phyloP scores from a whole-genome alignment of 495 filamentous ascomycete species.

The Talaromyces liani region DNA sequence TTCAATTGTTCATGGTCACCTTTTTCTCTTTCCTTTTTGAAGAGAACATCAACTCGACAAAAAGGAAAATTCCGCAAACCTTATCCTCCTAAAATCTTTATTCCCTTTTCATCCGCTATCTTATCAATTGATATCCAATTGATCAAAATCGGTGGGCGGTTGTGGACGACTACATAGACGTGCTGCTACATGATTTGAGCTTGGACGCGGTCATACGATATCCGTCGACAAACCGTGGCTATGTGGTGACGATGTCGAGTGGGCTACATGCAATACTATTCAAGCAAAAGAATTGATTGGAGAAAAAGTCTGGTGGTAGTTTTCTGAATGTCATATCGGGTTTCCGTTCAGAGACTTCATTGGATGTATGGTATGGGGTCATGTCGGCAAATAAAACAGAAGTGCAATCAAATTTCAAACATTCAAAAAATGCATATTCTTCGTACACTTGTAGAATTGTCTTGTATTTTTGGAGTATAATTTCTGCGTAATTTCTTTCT shows the following conservation, averaged over 20 bases:
- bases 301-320: not conserved
- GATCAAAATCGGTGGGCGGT: slow-evolving; percentile 5
- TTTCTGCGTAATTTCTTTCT: no score
- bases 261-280: not conserved
- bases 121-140: slow-evolving; percentile 12
- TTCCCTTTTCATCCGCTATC: slow-evolving; percentile 18
- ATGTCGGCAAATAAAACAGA: slow-evolving; percentile 6
- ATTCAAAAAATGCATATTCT: not conserved
- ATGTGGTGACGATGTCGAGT: not conserved
- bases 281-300: not conserved
- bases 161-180: slow-evolving; percentile 2
- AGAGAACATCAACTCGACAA: not conserved
- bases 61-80: slow-evolving; percentile 19
- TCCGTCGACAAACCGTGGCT: not conserved
- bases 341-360: not conserved
- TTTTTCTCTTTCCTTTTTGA: slow-evolving; percentile 2
- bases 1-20: slow-evolving; percentile 6
- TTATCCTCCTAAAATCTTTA: slow-evolving; percentile 19
- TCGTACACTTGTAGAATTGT: not conserved
- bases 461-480: not conserved
- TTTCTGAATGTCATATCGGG: not conserved
- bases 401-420: slow-evolving; percentile 7
- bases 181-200: slow-evolving; percentile 6
- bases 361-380: not conserved
- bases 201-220: slow-evolving; percentile 5